Evolutionary conservation across 2,329 filamentous ascomycete species (phyloP).

Genomic region (Alternaria viburni): DNA sequence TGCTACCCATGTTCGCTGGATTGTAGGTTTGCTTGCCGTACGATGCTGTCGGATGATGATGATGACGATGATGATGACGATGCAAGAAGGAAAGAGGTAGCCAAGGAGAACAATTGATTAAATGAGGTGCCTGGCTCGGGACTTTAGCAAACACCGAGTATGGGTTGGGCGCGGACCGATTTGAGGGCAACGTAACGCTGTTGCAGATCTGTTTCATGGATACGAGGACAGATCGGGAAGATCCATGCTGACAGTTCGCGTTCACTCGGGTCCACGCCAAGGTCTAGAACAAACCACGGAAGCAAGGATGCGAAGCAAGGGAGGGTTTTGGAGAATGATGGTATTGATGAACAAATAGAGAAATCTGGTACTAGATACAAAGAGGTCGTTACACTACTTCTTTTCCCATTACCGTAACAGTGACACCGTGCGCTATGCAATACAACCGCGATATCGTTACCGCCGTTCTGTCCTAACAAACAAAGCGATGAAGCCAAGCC

Average conservation of each 20-base stretch:
- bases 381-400: not conserved
- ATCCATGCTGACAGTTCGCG: not conserved
- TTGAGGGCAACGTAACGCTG: conserved; percentile 1
- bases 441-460: not conserved
- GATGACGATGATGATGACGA: not conserved
- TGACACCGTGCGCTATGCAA: conserved; percentile 7
- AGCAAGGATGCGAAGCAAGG: not conserved
- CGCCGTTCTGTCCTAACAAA: not conserved
- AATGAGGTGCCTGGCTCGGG: not conserved
- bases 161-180: not conserved
- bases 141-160: not conserved
- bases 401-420: not conserved
- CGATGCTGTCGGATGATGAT: not conserved
- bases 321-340: not conserved
- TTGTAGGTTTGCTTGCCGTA: not conserved
- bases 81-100: not conserved
- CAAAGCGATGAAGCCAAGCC: conserved; percentile 4
- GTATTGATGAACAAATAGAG: not conserved
- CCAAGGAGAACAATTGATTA: not conserved
- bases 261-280: not conserved
- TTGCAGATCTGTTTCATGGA: conserved; percentile 19
- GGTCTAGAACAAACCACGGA: not conserved
- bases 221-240: not conserved
- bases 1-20: conserved; percentile 5
- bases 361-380: not conserved